Percentiles rank a stretch among this genome's conserved stretches.
Conservation (phyloP, 2,329 filamentous ascomycete species). For the Beauveria asiatica region DNA sequence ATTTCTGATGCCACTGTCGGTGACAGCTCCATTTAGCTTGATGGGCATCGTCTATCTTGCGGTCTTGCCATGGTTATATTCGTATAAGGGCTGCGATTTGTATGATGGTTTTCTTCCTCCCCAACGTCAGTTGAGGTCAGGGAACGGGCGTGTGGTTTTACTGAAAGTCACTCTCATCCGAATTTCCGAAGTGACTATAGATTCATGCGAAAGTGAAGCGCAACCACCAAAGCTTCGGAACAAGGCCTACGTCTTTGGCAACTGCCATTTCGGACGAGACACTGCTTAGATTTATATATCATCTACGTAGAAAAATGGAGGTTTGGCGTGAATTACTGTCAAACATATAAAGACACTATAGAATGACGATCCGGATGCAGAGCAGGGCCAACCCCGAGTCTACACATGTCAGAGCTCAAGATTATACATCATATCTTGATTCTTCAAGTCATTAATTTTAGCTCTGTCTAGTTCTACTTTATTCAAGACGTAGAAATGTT, state of each 20-base stretch:
- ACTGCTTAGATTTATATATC: background rate
- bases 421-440: background rate
- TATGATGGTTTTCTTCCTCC: no score
- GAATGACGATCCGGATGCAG: background rate
- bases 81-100: no score
- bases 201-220: background rate
- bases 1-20: slow-evolving; percentile 18
- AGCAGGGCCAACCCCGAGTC: background rate
- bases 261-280: no score
- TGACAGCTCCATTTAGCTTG: background rate
- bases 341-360: background rate
- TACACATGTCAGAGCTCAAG: background rate
- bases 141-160: background rate
- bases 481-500: background rate
- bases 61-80: no score
- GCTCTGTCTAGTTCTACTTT: background rate
- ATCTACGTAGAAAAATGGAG: background rate
- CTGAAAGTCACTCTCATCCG: background rate
- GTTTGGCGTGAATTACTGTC: background rate
- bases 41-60: background rate
- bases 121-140: background rate
- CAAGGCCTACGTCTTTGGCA: background rate
- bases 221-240: background rate
- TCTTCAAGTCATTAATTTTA: background rate
- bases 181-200: background rate